Evolutionary conservation across 768 basidiomycete species (phyloP).

Genomic region (Suillus hirtellus): DNA sequence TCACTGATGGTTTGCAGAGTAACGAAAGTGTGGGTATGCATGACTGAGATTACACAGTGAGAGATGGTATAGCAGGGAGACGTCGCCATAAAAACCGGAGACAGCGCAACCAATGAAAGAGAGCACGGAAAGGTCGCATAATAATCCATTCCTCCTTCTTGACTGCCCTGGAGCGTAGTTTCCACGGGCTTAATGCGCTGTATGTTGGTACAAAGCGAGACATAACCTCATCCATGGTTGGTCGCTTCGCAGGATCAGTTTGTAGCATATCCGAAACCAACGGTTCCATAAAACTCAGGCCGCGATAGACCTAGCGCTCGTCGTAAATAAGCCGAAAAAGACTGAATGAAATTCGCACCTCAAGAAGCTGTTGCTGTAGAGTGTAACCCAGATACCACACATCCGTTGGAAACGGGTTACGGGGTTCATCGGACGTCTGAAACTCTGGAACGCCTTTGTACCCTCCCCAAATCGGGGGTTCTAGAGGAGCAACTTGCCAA

Average conservation of each 20-base stretch:
- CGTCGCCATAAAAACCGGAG: neutral
- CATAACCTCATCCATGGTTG: slow-evolving; percentile 19
- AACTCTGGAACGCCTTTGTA: slow-evolving; percentile 30
- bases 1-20: neutral
- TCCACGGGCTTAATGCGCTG: neutral
- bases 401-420: slow-evolving; percentile 25
- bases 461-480: slow-evolving; percentile 22
- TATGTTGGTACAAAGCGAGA: slow-evolving; percentile 13
- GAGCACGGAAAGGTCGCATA: neutral
- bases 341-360: neutral
- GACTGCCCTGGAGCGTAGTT: slow-evolving; percentile 18
- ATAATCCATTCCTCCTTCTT: slow-evolving; percentile 6
- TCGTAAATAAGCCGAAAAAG: neutral
- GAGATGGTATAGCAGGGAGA: neutral
- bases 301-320: slow-evolving; percentile 8
- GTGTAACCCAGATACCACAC: slow-evolving; percentile 15
- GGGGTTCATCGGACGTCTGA: slow-evolving; percentile 8
- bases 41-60: neutral
- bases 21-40: neutral
- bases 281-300: slow-evolving; percentile 32
- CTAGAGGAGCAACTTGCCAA: slow-evolving; percentile 11
- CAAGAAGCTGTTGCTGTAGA: neutral
- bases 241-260: slow-evolving; percentile 14
- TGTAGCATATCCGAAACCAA: slow-evolving; percentile 25
- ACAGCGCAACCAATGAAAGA: neutral